These are phyloP conservation scores for Cucumis melo DNA, from an alignment of 306 rosid species.

Conservation along the genomic window DNA sequence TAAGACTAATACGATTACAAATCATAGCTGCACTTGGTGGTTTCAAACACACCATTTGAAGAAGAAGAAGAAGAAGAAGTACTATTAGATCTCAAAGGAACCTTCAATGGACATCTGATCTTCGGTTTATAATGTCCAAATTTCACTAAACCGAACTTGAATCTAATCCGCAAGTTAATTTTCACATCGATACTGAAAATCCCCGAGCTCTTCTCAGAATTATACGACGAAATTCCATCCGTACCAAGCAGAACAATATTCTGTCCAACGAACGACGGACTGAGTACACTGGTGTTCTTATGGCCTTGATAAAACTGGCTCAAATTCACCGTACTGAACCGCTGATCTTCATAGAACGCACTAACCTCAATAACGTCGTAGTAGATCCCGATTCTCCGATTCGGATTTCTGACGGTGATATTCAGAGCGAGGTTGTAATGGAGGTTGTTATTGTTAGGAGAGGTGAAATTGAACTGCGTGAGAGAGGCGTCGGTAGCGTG, in stretches of 20 bases:
- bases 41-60: neutral
- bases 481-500: constrained; percentile 8
- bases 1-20: neutral
- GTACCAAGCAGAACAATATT: neutral
- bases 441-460: constrained; percentile 4
- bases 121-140: neutral
- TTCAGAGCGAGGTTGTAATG: constrained; percentile 11
- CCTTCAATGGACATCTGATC: constrained; percentile 7
- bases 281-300: constrained; percentile 5
- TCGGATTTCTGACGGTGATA: constrained; percentile 9
- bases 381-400: constrained; percentile 1
- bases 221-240: neutral
- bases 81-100: constrained; percentile 1
- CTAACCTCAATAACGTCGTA: constrained; percentile 1
- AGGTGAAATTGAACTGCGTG: constrained; percentile 11
- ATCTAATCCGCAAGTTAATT: neutral
- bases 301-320: constrained; percentile 8
- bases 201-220: neutral
- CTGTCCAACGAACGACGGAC: constrained; percentile 4
- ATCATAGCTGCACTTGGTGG: constrained; percentile 9
- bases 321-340: constrained; percentile 2
- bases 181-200: constrained; percentile 9
- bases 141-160: neutral
- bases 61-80: neutral
- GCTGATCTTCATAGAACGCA: neutral